Percentiles rank a stretch among this genome's conserved stretches.
Evolutionary conservation across 257 asterid genomes (phyloP).

Genomic region (Petrea volubilis): DNA sequence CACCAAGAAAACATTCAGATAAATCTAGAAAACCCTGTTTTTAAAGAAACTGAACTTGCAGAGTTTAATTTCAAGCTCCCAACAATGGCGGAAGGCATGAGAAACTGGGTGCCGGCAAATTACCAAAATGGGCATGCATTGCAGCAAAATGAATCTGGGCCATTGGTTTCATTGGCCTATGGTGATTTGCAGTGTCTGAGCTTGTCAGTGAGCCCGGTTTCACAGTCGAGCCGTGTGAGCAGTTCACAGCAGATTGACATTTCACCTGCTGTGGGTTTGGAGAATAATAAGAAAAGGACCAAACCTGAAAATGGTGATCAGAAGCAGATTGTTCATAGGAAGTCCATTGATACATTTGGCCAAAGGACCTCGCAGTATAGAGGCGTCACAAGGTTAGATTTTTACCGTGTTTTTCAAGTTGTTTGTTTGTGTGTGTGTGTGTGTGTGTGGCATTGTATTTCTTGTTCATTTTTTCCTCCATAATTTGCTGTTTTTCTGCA

Average conservation of each 20-base stretch:
- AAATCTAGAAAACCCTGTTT: constrained; percentile 31
- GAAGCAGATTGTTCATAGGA: constrained; percentile 70
- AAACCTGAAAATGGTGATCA: constrained; percentile 40
- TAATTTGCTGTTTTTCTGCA: not conserved
- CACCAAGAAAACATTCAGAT: constrained; percentile 36
- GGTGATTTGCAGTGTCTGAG: constrained; percentile 66
- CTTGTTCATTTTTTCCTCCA: not conserved
- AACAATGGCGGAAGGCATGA: constrained; percentile 42
- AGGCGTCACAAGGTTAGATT: constrained; percentile 72
- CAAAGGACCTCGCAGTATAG: constrained; percentile 88
- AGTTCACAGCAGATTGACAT: constrained; percentile 41
- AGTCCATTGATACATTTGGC: constrained; percentile 80
- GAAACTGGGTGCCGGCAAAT: constrained; percentile 59
- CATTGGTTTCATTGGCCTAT: constrained; percentile 44
- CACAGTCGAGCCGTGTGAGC: constrained; percentile 64
- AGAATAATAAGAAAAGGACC: constrained; percentile 59
- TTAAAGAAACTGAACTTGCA: constrained; percentile 31
- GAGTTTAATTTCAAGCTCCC: constrained; percentile 38
- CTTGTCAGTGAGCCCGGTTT: constrained; percentile 78
- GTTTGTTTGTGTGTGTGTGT: too few species aligned
- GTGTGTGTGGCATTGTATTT: too few species aligned
- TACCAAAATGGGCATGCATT: constrained; percentile 32
- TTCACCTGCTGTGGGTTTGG: constrained; percentile 37
- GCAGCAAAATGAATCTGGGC: constrained; percentile 41
- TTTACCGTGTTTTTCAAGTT: not conserved